Evolutionary conservation across 2,329 filamentous ascomycete genomes (phyloP).

Genomic region (Aspergillus sp.): DNA sequence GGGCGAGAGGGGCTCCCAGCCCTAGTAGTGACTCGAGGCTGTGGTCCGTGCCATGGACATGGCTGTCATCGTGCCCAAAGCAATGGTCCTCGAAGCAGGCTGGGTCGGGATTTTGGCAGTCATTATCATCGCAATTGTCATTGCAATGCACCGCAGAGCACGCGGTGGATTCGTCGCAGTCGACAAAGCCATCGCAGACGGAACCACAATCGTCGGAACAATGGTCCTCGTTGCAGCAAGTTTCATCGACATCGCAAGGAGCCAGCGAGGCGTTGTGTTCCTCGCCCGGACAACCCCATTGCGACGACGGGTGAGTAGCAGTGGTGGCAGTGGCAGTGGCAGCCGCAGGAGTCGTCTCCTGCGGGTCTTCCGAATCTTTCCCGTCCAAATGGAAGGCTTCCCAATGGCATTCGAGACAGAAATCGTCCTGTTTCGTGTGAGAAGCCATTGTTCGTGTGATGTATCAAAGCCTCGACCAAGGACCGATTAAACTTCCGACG

Average conservation of each 20-base stretch:
- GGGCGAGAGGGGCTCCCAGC: conserved; percentile 28
- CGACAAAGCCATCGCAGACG: conserved; percentile 42
- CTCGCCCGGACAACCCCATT: conserved; percentile 32
- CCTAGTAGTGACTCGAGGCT: conserved; percentile 33
- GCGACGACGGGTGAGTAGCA: conserved; percentile 12
- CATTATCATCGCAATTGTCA: conserved; percentile 26
- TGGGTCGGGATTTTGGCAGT: conserved; percentile 29
- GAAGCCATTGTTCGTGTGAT: conserved; percentile 29
- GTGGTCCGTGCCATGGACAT: conserved; percentile 24
- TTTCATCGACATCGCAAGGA: conserved; percentile 31
- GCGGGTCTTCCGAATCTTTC: conserved; percentile 24
- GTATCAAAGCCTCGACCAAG: neutral
- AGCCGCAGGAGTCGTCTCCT: conserved; percentile 14
- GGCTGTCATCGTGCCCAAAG: conserved; percentile 20
- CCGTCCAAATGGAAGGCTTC: conserved; percentile 38
- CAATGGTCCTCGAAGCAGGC: conserved; percentile 43
- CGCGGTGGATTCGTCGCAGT: conserved; percentile 38
- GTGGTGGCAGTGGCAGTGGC: neutral
- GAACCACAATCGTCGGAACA: conserved; percentile 40
- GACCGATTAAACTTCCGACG: neutral
- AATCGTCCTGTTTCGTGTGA: conserved; percentile 31
- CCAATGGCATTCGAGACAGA: conserved; percentile 45
- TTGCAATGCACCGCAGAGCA: conserved; percentile 38
- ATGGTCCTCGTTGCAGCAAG: conserved; percentile 41
- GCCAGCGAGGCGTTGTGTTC: conserved; percentile 27